Evolutionary conservation across 768 basidiomycete species (phyloP), one percentile per base, ranked within the genome.

Genomic region (Phlegmacium glaucopus): DNA sequence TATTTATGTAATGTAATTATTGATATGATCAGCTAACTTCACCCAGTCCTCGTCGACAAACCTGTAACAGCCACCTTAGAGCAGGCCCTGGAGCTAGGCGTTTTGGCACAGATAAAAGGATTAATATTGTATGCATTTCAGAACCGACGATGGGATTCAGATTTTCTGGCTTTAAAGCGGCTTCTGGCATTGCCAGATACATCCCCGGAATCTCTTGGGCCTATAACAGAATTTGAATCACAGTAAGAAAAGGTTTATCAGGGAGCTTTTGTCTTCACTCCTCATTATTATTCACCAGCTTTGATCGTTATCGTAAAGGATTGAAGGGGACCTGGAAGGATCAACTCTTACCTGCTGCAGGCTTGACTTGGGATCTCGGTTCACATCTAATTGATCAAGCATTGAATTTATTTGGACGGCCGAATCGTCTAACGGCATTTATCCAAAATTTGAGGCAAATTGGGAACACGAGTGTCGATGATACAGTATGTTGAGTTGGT

Each of bases 311-410:
- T 69, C 79, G 86, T 28, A 72, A 74, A 18, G 71, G 66, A 1
- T 61, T 83, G 27, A 85, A 85, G 55, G 79, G 82, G 10, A 79
- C 81, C 0, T 95, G 91, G 92, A 93, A 92, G 64, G 90, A 92
- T 49, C 63, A 76, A 26, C 71, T 79, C 1, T 69, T 72, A 1
- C 80, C 83, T 16, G 82, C 77, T 15, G 76, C 76, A 39, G 87
- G 89, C 4, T 71, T 78, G 22, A 79, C 82, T 2, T 94, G 82
- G 62, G 90, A 94, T 62, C 74, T 94, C 16, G 90, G 87, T 4
- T 68, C 85, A 7, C 90, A 94, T 62, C 72, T 91, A 22, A 79
- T 92, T 53, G 89, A 92, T 67, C 89, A 92, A 64, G 73, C 79
- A 5, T 68, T 92, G 26, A 70, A 71, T 9, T 74, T 94, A 35